Evolutionary conservation across 495 filamentous ascomycete genomes (phyloP).

Genomic region (Lentithecium fluviatile): DNA sequence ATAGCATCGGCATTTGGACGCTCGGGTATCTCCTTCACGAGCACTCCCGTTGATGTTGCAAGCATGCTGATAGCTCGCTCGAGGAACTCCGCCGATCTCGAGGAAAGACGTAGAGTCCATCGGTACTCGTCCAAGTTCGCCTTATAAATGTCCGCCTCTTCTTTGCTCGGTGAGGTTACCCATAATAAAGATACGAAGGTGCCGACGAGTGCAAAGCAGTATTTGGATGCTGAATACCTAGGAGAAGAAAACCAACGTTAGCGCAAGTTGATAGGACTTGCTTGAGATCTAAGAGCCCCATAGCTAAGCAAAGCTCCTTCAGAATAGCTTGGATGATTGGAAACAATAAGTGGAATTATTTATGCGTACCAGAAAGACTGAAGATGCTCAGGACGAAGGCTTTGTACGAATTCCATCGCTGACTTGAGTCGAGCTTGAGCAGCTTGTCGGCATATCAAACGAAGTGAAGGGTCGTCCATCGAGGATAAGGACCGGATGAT

Average conservation of each 20-base stretch:
- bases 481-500: slow-evolving; percentile 55
- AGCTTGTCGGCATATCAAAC: slow-evolving; percentile 34
- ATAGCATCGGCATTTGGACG: slow-evolving; percentile 22
- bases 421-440: slow-evolving; percentile 63
- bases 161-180: slow-evolving; percentile 28
- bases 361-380: slow-evolving; percentile 65
- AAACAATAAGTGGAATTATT: too few species aligned
- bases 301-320: too few species aligned
- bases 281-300: too few species aligned
- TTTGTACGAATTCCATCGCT: slow-evolving; percentile 76
- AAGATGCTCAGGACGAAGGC: slow-evolving; percentile 67
- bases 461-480: slow-evolving; percentile 47
- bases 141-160: slow-evolving; percentile 33
- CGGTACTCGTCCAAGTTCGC: slow-evolving; percentile 34
- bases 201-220: slow-evolving; percentile 36
- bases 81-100: slow-evolving; percentile 33
- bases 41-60: slow-evolving; percentile 29
- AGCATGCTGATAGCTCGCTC: slow-evolving; percentile 36
- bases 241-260: too few species aligned
- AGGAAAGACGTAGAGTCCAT: slow-evolving; percentile 33
- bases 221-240: slow-evolving; percentile 35
- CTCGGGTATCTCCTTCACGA: slow-evolving; percentile 32
- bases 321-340: too few species aligned
- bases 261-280: too few species aligned
- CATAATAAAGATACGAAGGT: slow-evolving; percentile 34